phyloP scores from a whole-genome alignment of 176 grass and related monocot species.

The Pontederia crassipes region DNA sequence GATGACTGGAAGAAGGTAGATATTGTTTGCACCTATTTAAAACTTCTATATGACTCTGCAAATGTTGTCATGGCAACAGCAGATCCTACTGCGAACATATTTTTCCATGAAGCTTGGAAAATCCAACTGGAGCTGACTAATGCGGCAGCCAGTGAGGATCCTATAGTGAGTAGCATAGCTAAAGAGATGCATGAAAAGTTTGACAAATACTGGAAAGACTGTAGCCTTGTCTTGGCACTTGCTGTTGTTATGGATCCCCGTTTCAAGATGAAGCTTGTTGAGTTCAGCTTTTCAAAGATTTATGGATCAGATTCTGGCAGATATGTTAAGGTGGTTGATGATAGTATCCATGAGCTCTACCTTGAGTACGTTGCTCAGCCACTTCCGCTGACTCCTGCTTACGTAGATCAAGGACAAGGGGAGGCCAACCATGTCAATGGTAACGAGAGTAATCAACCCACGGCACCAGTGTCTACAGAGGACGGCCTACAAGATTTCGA shows the following conservation, averaged over 20 bases:
- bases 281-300: constrained; percentile 10
- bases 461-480: not conserved
- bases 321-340: constrained; percentile 7
- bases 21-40: constrained; percentile 11
- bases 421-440: constrained; percentile 5
- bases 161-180: not conserved
- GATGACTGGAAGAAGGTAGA: constrained; percentile 18
- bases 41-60: constrained; percentile 16
- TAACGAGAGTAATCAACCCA: not conserved
- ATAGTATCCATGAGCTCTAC: constrained; percentile 10
- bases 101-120: constrained; percentile 10
- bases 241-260: constrained; percentile 13
- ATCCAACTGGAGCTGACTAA: constrained; percentile 8
- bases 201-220: constrained; percentile 17
- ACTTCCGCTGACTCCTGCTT: not conserved
- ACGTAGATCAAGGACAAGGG: constrained; percentile 9
- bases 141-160: not conserved
- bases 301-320: constrained; percentile 4
- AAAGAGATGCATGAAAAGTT: constrained; percentile 13
- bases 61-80: not conserved
- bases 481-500: constrained; percentile 6
- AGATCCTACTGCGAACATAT: constrained; percentile 5
- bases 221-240: constrained; percentile 11
- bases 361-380: not conserved
- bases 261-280: constrained; percentile 13